Conservation (phyloP, 345 rosid species). For the Gossypium longicalyx region DNA sequence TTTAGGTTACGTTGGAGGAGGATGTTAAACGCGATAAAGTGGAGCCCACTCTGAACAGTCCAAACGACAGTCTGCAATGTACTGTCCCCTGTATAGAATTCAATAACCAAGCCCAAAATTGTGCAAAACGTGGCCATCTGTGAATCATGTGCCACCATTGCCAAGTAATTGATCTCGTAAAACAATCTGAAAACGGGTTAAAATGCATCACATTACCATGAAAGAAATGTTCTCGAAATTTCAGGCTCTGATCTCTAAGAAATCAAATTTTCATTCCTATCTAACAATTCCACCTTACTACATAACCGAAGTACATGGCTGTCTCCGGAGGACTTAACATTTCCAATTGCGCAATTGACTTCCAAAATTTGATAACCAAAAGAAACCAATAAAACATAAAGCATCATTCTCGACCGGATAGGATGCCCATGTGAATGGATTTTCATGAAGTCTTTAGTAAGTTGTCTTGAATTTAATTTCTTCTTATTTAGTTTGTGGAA, state of each 20-base stretch:
- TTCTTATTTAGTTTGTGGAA: not conserved
- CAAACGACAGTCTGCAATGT: too few relatives aligned
- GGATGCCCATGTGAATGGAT: not conserved
- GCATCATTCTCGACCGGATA: not conserved
- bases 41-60: too few relatives aligned
- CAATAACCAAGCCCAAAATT: too few relatives aligned
- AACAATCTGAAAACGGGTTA: not conserved
- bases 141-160: not conserved
- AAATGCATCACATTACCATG: not conserved
- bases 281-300: not conserved
- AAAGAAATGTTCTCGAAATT: not conserved
- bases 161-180: not conserved
- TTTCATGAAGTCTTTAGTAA: not conserved
- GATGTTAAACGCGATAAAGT: too few relatives aligned
- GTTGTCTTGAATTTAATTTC: not conserved
- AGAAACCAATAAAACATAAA: not conserved
- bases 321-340: not conserved
- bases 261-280: not conserved
- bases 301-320: not conserved
- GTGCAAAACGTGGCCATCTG: conserved; percentile 3
- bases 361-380: not conserved
- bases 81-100: too few relatives aligned
- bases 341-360: not conserved
- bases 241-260: not conserved
- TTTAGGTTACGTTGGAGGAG: too few relatives aligned